phyloP scores from a whole-genome alignment of 805 yeast genomes.

The Soucietia sequanensis region DNA sequence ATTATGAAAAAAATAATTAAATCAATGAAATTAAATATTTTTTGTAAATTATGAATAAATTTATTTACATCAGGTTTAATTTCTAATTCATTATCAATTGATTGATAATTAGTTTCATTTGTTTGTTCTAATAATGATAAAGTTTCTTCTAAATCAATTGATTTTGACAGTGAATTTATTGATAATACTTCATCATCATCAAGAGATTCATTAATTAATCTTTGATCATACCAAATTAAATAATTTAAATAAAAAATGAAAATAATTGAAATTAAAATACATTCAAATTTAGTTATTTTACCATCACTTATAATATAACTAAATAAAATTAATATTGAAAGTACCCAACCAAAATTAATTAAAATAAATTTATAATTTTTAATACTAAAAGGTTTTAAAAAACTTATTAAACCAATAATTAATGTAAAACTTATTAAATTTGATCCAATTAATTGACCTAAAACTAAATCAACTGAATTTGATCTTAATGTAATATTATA shows the following conservation, averaged over 20 bases:
- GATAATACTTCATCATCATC: neutral
- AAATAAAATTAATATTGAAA: slow-evolving; percentile 23
- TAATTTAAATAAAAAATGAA: slow-evolving; percentile 26
- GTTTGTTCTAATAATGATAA: neutral
- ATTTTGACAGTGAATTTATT: neutral
- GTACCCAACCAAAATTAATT: slow-evolving; percentile 29
- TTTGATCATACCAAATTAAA: slow-evolving; percentile 15
- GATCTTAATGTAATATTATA: slow-evolving; percentile 28
- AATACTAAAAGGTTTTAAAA: slow-evolving; percentile 22
- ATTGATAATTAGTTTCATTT: neutral
- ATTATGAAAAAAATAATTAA: slow-evolving; percentile 1
- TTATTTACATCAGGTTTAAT: neutral
- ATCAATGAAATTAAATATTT: slow-evolving; percentile 3
- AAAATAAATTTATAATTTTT: slow-evolving; percentile 15
- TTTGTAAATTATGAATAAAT: slow-evolving; percentile 1
- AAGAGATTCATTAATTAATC: neutral
- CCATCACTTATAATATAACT: slow-evolving; percentile 33
- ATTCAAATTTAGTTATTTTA: slow-evolving; percentile 29
- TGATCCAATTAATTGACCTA: slow-evolving; percentile 40
- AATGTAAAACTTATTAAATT: slow-evolving; percentile 30
- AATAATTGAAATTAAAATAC: slow-evolving; percentile 19
- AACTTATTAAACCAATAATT: slow-evolving; percentile 32
- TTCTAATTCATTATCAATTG: neutral
- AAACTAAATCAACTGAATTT: slow-evolving; percentile 29
- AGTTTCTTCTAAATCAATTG: slow-evolving; percentile 1